phyloP scores from a whole-genome alignment of 306 rosid genomes.

The Gynostemma pentaphyllum region DNA sequence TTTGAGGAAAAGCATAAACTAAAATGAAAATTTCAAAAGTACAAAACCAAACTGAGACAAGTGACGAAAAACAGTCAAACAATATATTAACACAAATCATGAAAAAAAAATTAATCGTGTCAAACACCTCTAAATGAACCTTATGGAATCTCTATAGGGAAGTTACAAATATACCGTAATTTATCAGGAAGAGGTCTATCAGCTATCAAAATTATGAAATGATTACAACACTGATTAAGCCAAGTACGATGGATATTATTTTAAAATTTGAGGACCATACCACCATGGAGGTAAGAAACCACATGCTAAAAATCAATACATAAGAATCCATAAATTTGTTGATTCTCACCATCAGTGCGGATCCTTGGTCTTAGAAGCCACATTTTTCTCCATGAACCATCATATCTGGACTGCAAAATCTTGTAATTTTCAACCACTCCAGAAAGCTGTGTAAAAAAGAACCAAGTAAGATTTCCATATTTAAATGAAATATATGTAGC shows the following conservation, averaged over 20 bases:
- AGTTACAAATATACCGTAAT: neutral
- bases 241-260: neutral
- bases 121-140: neutral
- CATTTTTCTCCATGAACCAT: constrained; percentile 89
- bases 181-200: neutral
- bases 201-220: neutral
- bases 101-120: neutral
- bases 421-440: constrained; percentile 69
- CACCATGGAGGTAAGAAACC: neutral
- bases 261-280: neutral
- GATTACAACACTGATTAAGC: neutral
- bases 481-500: constrained; percentile 9
- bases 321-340: neutral
- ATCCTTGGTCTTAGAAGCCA: constrained; percentile 88
- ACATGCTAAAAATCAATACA: neutral
- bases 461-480: constrained; percentile 17
- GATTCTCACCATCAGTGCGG: constrained; percentile 64
- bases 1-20: no score
- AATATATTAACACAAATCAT: no score
- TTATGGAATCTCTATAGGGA: neutral
- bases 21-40: no score
- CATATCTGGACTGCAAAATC: constrained; percentile 64
- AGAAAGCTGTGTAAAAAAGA: constrained; percentile 38
- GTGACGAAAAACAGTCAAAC: no score
- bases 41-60: no score